Evolutionary conservation across 192 early-diverging fungal species (phyloP).

Genomic region (Spizellomyces punctatus): DNA sequence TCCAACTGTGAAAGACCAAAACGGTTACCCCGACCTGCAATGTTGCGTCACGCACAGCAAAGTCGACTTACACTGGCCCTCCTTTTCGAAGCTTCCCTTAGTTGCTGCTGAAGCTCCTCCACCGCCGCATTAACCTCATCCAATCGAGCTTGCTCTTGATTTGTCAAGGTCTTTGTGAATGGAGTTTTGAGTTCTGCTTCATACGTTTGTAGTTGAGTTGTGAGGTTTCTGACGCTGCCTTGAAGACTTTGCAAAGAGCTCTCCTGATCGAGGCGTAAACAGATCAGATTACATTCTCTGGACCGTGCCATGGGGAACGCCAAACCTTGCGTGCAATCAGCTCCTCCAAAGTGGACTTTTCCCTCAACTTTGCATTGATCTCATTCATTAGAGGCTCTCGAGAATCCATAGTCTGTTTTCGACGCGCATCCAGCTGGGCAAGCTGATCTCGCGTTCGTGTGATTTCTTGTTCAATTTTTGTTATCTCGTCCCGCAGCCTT

Average conservation of each 20-base stretch:
- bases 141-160: conserved; percentile 34
- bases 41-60: not conserved
- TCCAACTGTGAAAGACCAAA: conserved; percentile 58
- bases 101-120: conserved; percentile 58
- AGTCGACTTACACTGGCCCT: conserved; percentile 49
- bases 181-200: conserved; percentile 60
- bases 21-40: conserved; percentile 3
- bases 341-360: conserved; percentile 61
- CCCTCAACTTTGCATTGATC: conserved; percentile 62
- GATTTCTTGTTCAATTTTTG: conserved; percentile 48
- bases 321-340: conserved; percentile 51
- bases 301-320: no score
- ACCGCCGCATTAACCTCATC: conserved; percentile 48
- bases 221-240: conserved; percentile 50
- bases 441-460: conserved; percentile 42
- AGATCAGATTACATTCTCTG: not conserved
- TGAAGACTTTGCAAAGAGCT: conserved; percentile 48
- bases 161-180: conserved; percentile 36
- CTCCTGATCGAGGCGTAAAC: conserved; percentile 37
- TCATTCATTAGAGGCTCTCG: conserved; percentile 59
- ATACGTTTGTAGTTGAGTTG: conserved; percentile 62
- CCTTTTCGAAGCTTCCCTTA: conserved; percentile 54
- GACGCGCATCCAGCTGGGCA: conserved; percentile 18
- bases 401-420: conserved; percentile 49
- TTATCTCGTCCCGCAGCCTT: conserved; percentile 56